phyloP scores from a whole-genome alignment of 352 stramenopile species.

The Globisporangium iwayamae region DNA sequence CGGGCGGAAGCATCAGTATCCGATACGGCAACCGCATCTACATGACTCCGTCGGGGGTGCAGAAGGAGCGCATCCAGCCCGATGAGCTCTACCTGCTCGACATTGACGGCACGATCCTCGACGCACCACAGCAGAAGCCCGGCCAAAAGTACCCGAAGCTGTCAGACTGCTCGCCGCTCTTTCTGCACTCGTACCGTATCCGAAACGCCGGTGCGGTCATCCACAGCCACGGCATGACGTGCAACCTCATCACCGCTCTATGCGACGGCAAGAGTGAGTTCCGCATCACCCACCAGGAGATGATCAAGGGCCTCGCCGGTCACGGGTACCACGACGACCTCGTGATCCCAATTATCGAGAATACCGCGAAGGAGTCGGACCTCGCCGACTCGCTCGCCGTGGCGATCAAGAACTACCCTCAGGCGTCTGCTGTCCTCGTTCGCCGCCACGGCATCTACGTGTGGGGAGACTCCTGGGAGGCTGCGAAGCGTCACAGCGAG shows the following conservation, averaged over 20 bases:
- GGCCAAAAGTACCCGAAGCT: conserved; percentile 72
- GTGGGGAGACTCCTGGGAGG: conserved; percentile 95
- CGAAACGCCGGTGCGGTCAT: conserved; percentile 71
- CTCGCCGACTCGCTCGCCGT: conserved; percentile 87
- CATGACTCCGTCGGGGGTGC: conserved; percentile 94
- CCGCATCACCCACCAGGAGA: conserved; percentile 94
- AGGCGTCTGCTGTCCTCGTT: conserved; percentile 91
- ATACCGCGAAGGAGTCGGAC: conserved; percentile 91
- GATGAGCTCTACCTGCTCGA: conserved; percentile 95
- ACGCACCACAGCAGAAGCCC: conserved; percentile 42
- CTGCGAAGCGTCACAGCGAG: conserved; percentile 95
- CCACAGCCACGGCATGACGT: conserved; percentile 79
- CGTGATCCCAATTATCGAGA: conserved; percentile 96
- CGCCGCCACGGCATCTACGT: conserved; percentile 95
- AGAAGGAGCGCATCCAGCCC: conserved; percentile 94
- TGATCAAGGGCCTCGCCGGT: conserved; percentile 95
- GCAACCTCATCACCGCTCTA: conserved; percentile 89
- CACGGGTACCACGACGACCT: conserved; percentile 91
- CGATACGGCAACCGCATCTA: conserved; percentile 91
- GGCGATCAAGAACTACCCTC: conserved; percentile 87
- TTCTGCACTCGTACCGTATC: conserved; percentile 90
- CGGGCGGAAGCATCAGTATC: conserved; percentile 92
- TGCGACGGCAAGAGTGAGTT: conserved; percentile 83
- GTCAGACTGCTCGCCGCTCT: conserved; percentile 93
- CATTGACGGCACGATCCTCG: conserved; percentile 75